Base-by-base conservation (phyloP, 495 filamentous ascomycete species). In the Chaetomium fimeti region DNA sequence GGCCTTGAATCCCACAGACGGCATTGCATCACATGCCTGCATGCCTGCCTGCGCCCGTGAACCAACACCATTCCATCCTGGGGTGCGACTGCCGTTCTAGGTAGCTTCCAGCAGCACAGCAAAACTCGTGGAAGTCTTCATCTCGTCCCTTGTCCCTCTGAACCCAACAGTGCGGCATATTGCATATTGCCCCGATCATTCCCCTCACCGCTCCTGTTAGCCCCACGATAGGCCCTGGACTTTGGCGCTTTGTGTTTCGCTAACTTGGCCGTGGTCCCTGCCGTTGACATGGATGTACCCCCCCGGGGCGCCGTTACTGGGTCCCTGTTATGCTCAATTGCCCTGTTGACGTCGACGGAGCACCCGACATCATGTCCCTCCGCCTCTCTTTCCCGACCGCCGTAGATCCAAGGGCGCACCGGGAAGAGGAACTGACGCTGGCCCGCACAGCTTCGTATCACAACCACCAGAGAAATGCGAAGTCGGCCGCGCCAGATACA, bases 401-500 rank as follows among this genome's bases (percentile, higher is more conserved):
- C 29, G 63, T 63, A 62, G 69, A 45, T 45, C 45, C 45, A 20
- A 66, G 74, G 53, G 71, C 62, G 25, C 71, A 76, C 61, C 57
- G 73, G 36, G 73, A 76, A 47, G 74, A 75, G 56, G 71, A 74
- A 11, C 51, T 74, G 52, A 72, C 68, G 20, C 55, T 71, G 48
- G 71, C 73, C 40, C 69, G 73, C 49, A 65, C 61, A 28, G 63
- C 40, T 22, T 68, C 69, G 16, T 65, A 70, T 36, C 32, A 36
- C n/a, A n/a, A n/a, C 32, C 32, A 36, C 5, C 68, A 69, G 4
- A 60, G 57, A 42, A 65, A 68, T 62, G 57, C 60, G 29, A 70
- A 45, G 52, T 25, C 61, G 7, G 48, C 56, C 32, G 49, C 40
- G 13, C 54, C 61, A 24, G 72, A 69, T 3, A 47, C 64, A 2